Evolutionary conservation across 2,329 filamentous ascomycete species (phyloP).

Genomic region (Aspergillus hiratsukae): DNA sequence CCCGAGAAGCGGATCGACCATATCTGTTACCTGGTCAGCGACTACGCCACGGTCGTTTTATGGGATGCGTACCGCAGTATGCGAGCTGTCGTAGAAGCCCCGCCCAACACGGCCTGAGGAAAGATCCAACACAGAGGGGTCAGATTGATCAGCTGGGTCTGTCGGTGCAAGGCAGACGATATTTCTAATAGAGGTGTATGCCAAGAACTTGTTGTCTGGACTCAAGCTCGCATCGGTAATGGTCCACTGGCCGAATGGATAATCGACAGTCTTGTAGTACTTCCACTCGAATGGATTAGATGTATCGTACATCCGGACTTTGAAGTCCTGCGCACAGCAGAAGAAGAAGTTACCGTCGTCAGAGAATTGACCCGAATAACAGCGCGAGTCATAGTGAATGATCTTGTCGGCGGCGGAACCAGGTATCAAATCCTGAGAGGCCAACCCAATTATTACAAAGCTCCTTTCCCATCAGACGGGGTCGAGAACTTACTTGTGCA

Average conservation of each 20-base stretch:
- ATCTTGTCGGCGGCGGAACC: conserved; percentile 74
- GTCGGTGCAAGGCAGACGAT: conserved; percentile 83
- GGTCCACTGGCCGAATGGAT: conserved; percentile 89
- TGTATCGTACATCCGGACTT: conserved; percentile 95
- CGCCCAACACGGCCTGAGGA: conserved; percentile 40
- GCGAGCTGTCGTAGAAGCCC: conserved; percentile 28
- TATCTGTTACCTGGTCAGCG: conserved; percentile 48
- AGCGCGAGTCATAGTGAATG: conserved; percentile 77
- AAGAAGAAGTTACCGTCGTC: conserved; percentile 98
- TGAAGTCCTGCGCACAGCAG: conserved; percentile 85
- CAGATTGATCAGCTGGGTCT: conserved; percentile 73
- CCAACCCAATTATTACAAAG: background rate
- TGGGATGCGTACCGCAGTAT: conserved; percentile 40
- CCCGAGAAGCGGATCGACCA: conserved; percentile 92
- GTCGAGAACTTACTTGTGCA: conserved; percentile 52
- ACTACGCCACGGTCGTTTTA: background rate
- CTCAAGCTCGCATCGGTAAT: conserved; percentile 90
- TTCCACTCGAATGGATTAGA: conserved; percentile 93
- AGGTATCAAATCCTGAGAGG: conserved; percentile 67
- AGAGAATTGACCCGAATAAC: conserved; percentile 94
- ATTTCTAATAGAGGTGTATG: conserved; percentile 83
- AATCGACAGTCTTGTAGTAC: conserved; percentile 85
- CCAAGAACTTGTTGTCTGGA: conserved; percentile 86
- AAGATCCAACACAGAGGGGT: conserved; percentile 76
- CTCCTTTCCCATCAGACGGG: background rate